These are phyloP conservation scores for Crithidia sp. DNA, from an alignment of 208 protist genomes.

Conservation along the genomic window DNA sequence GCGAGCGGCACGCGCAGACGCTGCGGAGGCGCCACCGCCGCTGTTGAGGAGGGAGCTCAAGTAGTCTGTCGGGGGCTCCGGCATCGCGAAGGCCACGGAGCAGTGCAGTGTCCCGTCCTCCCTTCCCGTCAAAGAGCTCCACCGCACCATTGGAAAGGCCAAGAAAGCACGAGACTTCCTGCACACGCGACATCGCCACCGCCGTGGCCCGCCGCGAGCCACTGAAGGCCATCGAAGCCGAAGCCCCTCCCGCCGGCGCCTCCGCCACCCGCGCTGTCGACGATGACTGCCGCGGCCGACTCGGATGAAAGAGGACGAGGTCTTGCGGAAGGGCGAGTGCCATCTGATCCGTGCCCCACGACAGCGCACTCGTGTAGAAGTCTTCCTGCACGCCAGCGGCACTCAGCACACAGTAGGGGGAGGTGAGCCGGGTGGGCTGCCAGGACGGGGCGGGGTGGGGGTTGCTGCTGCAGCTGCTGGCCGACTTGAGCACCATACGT, in stretches of 20 bases:
- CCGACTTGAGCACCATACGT: neutral
- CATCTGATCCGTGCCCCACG: slow-evolving; percentile 71
- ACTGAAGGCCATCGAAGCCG: slow-evolving; percentile 2
- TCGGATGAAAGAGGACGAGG: slow-evolving; percentile 74
- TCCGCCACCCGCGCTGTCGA: slow-evolving; percentile 33
- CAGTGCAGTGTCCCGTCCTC: slow-evolving; percentile 50
- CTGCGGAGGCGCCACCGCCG: slow-evolving; percentile 8
- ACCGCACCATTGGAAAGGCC: slow-evolving; percentile 61
- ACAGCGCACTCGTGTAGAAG: slow-evolving; percentile 79
- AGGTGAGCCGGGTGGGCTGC: slow-evolving; percentile 72
- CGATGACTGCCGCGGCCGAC: slow-evolving; percentile 43
- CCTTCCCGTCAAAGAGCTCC: slow-evolving; percentile 50
- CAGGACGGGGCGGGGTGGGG: slow-evolving; percentile 28
- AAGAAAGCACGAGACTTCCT: slow-evolving; percentile 64
- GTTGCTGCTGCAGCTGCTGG: neutral
- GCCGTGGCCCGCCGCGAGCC: slow-evolving; percentile 35
- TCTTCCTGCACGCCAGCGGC: slow-evolving; percentile 73
- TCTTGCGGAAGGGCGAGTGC: slow-evolving; percentile 67
- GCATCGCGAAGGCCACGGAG: slow-evolving; percentile 54
- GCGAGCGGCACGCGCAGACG: slow-evolving; percentile 16
- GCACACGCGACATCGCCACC: slow-evolving; percentile 58
- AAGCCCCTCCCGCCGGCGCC: neutral
- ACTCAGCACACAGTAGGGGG: slow-evolving; percentile 78
- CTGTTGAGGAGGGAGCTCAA: slow-evolving; percentile 22
- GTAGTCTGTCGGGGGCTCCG: slow-evolving; percentile 41